Percentiles rank a stretch among this genome's conserved stretches.
Evolutionary conservation across 176 grass and related monocot genomes (phyloP).

Genomic region (Elymus sibiricus): DNA sequence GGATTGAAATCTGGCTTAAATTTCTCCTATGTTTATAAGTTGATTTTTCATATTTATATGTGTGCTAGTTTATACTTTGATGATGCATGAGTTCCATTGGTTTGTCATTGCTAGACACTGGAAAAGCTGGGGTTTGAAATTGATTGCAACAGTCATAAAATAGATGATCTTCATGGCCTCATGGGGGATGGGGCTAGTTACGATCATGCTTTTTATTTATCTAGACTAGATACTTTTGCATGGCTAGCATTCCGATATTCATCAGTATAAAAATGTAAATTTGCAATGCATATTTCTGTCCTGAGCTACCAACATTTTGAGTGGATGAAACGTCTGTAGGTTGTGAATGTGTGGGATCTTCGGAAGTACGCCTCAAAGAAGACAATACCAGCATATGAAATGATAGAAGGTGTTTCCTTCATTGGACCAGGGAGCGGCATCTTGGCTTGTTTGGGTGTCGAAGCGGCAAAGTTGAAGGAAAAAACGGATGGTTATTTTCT

Average conservation of each 20-base stretch:
- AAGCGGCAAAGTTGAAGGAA: constrained; percentile 38
- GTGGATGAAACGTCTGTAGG: constrained; percentile 40
- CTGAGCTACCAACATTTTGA: constrained; percentile 17
- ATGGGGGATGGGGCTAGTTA: background rate
- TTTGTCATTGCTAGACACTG: background rate
- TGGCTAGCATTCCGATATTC: constrained; percentile 6
- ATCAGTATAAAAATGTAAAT: background rate
- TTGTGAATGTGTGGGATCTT: constrained; percentile 83
- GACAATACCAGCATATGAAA: constrained; percentile 84
- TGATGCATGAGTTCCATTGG: background rate
- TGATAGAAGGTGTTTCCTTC: constrained; percentile 82
- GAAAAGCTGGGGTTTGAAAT: background rate
- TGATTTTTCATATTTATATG: background rate
- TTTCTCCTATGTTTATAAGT: background rate
- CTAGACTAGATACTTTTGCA: too few relatives aligned
- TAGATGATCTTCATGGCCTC: background rate
- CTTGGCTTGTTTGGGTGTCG: constrained; percentile 45
- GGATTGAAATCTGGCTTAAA: background rate
- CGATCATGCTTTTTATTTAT: background rate
- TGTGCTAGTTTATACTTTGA: background rate
- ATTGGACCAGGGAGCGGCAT: constrained; percentile 54
- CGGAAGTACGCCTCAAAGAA: constrained; percentile 70
- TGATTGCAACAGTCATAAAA: background rate
- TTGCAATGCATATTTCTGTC: constrained; percentile 8
- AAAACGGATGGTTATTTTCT: constrained; percentile 54